Conservation (phyloP, 2,329 filamentous ascomycete species). For the Alternaria infectoria region DNA sequence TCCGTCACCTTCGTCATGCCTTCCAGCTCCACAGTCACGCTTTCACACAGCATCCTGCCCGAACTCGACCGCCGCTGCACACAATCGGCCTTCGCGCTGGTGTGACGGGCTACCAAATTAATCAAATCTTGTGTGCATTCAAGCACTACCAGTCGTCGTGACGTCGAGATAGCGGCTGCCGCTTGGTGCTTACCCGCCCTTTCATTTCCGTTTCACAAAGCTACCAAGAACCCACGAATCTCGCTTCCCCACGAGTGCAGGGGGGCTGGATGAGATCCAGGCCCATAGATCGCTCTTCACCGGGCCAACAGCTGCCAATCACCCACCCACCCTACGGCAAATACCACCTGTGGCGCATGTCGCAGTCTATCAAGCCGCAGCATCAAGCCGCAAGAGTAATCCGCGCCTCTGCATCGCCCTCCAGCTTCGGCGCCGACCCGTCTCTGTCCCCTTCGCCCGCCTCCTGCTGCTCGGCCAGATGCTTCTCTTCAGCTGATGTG, state of each 20-base stretch:
- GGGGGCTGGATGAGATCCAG: constrained; percentile 2
- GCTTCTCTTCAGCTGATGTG: constrained; percentile 77
- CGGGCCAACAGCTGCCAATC: constrained; percentile 3
- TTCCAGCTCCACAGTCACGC: background rate
- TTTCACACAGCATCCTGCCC: constrained; percentile 8
- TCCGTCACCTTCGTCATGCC: background rate
- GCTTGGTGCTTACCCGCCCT: constrained; percentile 7
- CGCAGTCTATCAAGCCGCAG: constrained; percentile 7
- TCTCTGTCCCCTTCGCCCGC: constrained; percentile 16
- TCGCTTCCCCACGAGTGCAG: constrained; percentile 17
- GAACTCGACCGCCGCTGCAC: background rate
- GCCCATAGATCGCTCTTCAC: background rate
- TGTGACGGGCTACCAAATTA: constrained; percentile 12
- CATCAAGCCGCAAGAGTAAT: constrained; percentile 39
- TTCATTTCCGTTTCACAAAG: constrained; percentile 17
- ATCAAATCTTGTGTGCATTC: constrained; percentile 30
- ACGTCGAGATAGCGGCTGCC: constrained; percentile 17
- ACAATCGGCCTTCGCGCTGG: constrained; percentile 1
- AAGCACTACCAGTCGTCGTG: constrained; percentile 16
- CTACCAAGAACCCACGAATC: constrained; percentile 2
- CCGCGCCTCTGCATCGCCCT: constrained; percentile 29
- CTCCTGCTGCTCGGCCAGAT: constrained; percentile 57
- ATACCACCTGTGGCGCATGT: constrained; percentile 27
- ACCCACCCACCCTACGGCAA: background rate
- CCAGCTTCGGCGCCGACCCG: constrained; percentile 6